These are phyloP conservation scores for Vitis vinifera DNA, from an alignment of 164 flowering plant genomes.

Conservation along the genomic window DNA sequence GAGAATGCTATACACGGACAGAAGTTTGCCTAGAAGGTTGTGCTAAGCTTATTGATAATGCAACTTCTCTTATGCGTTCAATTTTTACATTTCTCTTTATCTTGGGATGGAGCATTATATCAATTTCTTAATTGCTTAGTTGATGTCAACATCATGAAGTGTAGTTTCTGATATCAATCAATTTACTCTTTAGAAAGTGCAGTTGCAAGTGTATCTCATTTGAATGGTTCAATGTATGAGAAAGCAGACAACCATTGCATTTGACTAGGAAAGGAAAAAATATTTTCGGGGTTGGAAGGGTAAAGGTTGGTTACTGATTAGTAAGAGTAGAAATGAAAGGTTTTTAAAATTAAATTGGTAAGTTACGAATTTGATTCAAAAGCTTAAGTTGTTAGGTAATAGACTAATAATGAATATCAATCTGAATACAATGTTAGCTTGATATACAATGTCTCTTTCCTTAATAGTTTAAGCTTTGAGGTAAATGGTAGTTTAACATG, in stretches of 20 bases:
- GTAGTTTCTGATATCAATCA: neutral
- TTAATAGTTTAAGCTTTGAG: too few relatives aligned
- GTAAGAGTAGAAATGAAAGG: neutral
- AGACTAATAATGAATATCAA: too few relatives aligned
- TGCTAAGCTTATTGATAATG: constrained; percentile 4
- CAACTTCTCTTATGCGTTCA: neutral
- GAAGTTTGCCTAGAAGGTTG: constrained; percentile 95
- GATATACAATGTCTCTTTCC: too few relatives aligned
- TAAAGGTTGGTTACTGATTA: neutral
- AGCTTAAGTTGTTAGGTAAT: too few relatives aligned
- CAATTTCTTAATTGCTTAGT: neutral
- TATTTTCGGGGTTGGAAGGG: neutral
- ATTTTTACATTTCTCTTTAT: neutral
- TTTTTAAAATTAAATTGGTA: neutral
- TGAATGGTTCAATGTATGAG: neutral
- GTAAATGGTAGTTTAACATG: too few relatives aligned
- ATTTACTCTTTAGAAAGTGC: neutral
- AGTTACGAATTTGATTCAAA: too few relatives aligned
- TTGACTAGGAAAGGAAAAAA: neutral
- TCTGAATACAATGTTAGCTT: too few relatives aligned
- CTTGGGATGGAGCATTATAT: neutral
- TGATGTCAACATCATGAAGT: neutral
- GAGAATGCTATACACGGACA: constrained; percentile 83
- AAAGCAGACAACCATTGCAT: neutral
- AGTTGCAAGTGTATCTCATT: neutral